Evolutionary conservation across 2,329 filamentous ascomycete genomes (phyloP).

Genomic region (Scorias spongiosa): DNA sequence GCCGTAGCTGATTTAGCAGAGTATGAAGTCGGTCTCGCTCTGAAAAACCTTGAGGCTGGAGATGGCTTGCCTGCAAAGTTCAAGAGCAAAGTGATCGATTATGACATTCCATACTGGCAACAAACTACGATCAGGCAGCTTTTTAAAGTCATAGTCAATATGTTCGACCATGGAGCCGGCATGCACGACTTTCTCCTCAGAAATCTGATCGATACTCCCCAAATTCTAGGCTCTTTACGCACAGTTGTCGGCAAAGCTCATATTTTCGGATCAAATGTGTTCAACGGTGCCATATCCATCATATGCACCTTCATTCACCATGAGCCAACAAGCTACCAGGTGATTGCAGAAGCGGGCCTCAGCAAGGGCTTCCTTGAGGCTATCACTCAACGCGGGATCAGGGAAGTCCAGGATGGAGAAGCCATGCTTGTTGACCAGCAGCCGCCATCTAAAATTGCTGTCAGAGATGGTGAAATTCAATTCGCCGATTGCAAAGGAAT

Average conservation of each 20-base stretch:
- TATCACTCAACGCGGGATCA: conserved; percentile 37
- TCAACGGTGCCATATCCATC: conserved; percentile 86
- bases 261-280: conserved; percentile 80
- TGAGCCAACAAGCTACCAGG: conserved; percentile 90
- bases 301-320: conserved; percentile 96
- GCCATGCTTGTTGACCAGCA: conserved; percentile 8
- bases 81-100: conserved; percentile 75
- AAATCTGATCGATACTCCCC: conserved; percentile 86
- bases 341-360: conserved; percentile 85
- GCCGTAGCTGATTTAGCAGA: conserved; percentile 79
- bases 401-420: conserved; percentile 12
- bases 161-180: conserved; percentile 70
- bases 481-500: conserved; percentile 41
- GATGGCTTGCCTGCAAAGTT: conserved; percentile 57
- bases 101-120: conserved; percentile 80
- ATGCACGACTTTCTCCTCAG: conserved; percentile 81
- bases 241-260: conserved; percentile 66
- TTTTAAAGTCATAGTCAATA: conserved; percentile 89
- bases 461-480: conserved; percentile 9
- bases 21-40: conserved; percentile 58
- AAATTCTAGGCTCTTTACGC: conserved; percentile 63
- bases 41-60: conserved; percentile 49
- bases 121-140: conserved; percentile 88
- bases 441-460: conserved; percentile 3
- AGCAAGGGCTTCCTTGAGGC: conserved; percentile 75